Conservation (phyloP, 306 rosid genomes). For the Inga oerstediana region DNA sequence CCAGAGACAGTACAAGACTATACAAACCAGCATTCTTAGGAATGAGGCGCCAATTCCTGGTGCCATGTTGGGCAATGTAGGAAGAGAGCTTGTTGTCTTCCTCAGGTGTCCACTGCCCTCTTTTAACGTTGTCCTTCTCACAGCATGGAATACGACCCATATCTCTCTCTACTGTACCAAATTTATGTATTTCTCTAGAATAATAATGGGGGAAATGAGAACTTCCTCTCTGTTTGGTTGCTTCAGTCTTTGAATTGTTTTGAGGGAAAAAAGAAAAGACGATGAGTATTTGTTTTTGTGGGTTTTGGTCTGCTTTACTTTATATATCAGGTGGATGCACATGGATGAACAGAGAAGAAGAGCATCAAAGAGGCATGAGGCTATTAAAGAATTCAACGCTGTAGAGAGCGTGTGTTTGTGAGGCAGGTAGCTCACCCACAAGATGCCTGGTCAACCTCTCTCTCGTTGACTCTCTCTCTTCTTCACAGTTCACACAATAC, state of each 20-base stretch:
- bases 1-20: neutral
- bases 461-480: constrained; percentile 37
- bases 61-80: constrained; percentile 49
- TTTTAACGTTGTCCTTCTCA: constrained; percentile 64
- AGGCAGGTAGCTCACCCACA: constrained; percentile 98
- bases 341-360: constrained; percentile 41
- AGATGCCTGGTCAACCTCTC: constrained; percentile 89
- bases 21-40: constrained; percentile 45
- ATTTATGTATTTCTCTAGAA: constrained; percentile 32
- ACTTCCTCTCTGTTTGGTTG: constrained; percentile 23
- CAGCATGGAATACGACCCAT: constrained; percentile 97
- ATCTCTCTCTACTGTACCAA: constrained; percentile 32
- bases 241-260: constrained; percentile 48
- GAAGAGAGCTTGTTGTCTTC: constrained; percentile 52
- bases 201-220: constrained; percentile 33
- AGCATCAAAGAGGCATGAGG: constrained; percentile 94
- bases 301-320: constrained; percentile 34
- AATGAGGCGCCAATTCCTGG: constrained; percentile 54
- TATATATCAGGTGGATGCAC: constrained; percentile 55
- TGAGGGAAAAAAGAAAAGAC: constrained; percentile 41
- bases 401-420: constrained; percentile 75
- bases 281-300: constrained; percentile 43
- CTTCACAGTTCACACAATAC: neutral
- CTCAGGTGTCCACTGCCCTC: constrained; percentile 97
- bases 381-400: constrained; percentile 97